Evolutionary conservation across 352 stramenopile genomes (phyloP).

Genomic region (Phytophthora chlamydospora): DNA sequence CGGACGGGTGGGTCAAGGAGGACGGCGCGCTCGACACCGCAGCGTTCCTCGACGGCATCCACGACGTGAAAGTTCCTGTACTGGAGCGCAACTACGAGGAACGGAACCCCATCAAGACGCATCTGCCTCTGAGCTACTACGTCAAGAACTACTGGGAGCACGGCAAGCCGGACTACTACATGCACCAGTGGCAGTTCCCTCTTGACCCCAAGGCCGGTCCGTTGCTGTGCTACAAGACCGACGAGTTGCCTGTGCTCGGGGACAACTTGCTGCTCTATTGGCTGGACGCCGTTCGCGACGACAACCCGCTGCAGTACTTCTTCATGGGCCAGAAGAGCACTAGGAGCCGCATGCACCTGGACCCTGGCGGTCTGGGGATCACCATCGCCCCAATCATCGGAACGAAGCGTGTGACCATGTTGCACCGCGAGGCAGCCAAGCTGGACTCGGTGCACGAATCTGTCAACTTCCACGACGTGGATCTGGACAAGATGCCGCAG

Average conservation of each 20-base stretch:
- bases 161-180: constrained; percentile 86
- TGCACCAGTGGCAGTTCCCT: constrained; percentile 97
- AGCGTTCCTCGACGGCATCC: constrained; percentile 69
- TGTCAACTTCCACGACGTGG: constrained; percentile 80
- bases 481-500: constrained; percentile 89
- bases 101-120: constrained; percentile 76
- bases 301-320: constrained; percentile 94
- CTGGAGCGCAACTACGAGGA: constrained; percentile 84
- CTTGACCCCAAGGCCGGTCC: constrained; percentile 76
- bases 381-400: constrained; percentile 94
- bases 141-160: constrained; percentile 86
- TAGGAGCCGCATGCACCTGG: constrained; percentile 90
- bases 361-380: constrained; percentile 92
- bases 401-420: constrained; percentile 79
- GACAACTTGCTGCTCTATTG: constrained; percentile 94
- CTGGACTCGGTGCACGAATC: constrained; percentile 87
- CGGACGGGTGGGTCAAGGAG: constrained; percentile 64
- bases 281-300: constrained; percentile 85
- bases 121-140: constrained; percentile 72
- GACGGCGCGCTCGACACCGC: constrained; percentile 61
- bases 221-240: constrained; percentile 83
- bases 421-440: constrained; percentile 74
- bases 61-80: constrained; percentile 81
- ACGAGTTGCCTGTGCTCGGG: constrained; percentile 89
- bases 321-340: constrained; percentile 94